Conservation (phyloP, 805 yeast species). For the Lachancea sp. region DNA sequence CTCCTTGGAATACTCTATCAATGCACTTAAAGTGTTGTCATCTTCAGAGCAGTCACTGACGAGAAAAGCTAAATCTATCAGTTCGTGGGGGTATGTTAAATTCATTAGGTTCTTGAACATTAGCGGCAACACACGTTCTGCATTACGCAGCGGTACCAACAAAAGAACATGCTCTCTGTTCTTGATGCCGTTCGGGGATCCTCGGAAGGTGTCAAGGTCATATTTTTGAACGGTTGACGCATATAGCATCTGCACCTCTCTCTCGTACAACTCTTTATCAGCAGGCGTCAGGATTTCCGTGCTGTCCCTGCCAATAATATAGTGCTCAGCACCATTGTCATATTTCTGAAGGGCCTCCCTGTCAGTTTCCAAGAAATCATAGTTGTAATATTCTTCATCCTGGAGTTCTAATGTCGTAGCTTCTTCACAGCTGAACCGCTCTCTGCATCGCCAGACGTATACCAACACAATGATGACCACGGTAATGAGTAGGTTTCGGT, state of each 20-base stretch:
- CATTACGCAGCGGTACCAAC: constrained; percentile 73
- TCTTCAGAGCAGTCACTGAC: constrained; percentile 71
- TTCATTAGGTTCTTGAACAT: constrained; percentile 84
- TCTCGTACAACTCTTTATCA: constrained; percentile 25
- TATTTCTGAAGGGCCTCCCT: constrained; percentile 29
- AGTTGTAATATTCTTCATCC: constrained; percentile 32
- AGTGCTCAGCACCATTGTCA: constrained; percentile 37
- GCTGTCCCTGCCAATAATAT: constrained; percentile 33
- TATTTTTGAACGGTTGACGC: constrained; percentile 50
- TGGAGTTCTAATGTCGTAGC: constrained; percentile 9
- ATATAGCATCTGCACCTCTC: constrained; percentile 36
- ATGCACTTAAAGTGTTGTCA: constrained; percentile 59
- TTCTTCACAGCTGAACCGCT: background rate
- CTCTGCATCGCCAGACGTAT: background rate
- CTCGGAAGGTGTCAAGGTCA: constrained; percentile 54
- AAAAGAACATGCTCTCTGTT: constrained; percentile 60
- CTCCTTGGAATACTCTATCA: constrained; percentile 57
- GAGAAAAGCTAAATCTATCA: constrained; percentile 73
- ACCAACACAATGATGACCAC: too few species aligned
- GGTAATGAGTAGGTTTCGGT: background rate
- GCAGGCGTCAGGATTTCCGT: constrained; percentile 27
- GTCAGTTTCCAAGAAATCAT: constrained; percentile 34
- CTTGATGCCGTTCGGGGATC: constrained; percentile 43
- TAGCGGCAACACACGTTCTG: constrained; percentile 68
- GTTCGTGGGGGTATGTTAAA: constrained; percentile 72